Conservation (phyloP, 768 basidiomycete genomes). For the Russula emetica region DNA sequence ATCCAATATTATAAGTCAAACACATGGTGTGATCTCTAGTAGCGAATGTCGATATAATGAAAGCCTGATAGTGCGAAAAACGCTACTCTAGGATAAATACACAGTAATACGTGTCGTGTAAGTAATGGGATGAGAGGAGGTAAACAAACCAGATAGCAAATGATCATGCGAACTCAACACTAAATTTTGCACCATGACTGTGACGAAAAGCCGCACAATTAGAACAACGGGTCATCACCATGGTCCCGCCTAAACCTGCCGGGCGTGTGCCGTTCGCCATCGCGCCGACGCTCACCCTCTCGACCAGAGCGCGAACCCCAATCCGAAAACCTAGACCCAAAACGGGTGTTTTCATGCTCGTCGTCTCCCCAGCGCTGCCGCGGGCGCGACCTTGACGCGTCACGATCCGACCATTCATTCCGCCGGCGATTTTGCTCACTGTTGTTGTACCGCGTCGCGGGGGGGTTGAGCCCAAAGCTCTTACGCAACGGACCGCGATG, state of each 20-base stretch:
- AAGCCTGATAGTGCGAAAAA: background rate
- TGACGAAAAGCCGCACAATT: background rate
- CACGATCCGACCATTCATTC: conserved; percentile 11
- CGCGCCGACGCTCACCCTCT: background rate
- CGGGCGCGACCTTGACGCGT: background rate
- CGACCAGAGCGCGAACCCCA: conserved; percentile 3
- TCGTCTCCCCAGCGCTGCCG: background rate
- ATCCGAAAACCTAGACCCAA: background rate
- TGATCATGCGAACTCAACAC: conserved; percentile 9
- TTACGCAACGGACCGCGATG: conserved; percentile 1
- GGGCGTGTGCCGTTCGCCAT: conserved; percentile 1
- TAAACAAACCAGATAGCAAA: background rate
- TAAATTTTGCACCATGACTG: conserved; percentile 2
- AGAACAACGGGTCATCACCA: background rate
- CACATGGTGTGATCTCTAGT: background rate
- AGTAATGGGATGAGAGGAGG: conserved; percentile 4
- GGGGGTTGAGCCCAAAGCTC: conserved; percentile 11
- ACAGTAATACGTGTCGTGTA: conserved; percentile 6
- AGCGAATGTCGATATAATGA: background rate
- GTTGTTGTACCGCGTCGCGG: conserved; percentile 8
- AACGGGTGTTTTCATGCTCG: background rate
- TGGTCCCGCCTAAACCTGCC: background rate
- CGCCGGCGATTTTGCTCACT: conserved; percentile 15
- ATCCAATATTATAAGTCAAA: background rate
- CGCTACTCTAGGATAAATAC: background rate